Evolutionary conservation across 345 rosid species (phyloP).

Genomic region (Jatropha curcas): DNA sequence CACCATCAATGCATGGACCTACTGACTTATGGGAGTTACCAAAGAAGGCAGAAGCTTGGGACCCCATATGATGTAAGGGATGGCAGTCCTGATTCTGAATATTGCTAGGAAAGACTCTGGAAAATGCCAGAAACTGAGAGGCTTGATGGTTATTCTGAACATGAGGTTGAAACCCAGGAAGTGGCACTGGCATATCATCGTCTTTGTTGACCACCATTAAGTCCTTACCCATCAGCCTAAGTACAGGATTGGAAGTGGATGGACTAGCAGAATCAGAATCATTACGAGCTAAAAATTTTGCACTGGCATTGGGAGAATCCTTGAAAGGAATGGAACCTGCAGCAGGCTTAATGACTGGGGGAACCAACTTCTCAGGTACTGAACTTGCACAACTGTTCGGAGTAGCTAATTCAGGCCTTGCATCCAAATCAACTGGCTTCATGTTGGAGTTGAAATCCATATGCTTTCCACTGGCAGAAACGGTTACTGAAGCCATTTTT

Average conservation of each 20-base stretch:
- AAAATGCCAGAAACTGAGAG: conserved; percentile 39
- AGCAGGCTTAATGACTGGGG: conserved; percentile 28
- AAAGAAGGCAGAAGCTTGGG: conserved; percentile 35
- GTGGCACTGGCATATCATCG: conserved; percentile 43
- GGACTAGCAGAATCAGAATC: conserved; percentile 67
- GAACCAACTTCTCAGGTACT: conserved; percentile 43
- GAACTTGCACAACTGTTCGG: conserved; percentile 32
- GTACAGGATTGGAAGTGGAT: conserved; percentile 65
- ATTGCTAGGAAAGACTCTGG: conserved; percentile 29
- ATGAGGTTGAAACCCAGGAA: conserved; percentile 34
- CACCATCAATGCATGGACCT: conserved; percentile 34
- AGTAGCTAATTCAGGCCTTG: conserved; percentile 39
- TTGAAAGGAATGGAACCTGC: conserved; percentile 29
- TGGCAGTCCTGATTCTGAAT: conserved; percentile 25
- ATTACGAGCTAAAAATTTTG: conserved; percentile 30
- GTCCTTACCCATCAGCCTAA: conserved; percentile 97
- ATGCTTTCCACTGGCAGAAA: conserved; percentile 37
- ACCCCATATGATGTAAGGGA: conserved; percentile 24
- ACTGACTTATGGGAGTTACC: conserved; percentile 25
- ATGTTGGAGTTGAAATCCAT: conserved; percentile 25
- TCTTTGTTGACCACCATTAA: conserved; percentile 91
- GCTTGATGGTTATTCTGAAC: conserved; percentile 31
- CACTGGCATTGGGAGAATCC: conserved; percentile 35
- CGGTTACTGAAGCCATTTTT: conserved; percentile 40
- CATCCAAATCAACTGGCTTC: conserved; percentile 35